These are phyloP conservation scores for Yamadazyma insecticola DNA, from an alignment of 805 yeast species.

Conservation along the genomic window DNA sequence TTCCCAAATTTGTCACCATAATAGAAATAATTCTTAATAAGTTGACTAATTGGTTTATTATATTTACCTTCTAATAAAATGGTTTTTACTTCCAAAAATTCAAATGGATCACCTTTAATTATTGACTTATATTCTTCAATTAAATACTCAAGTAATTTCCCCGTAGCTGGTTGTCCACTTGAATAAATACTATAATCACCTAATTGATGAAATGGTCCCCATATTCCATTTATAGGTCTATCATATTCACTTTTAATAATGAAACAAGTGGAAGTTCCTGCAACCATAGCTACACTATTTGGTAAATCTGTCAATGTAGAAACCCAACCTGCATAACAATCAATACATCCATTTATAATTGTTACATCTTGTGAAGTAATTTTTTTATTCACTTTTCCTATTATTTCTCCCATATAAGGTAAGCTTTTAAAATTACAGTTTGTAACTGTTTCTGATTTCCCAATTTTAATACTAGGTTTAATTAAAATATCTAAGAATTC, in stretches of 20 bases:
- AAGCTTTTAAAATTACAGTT: conserved; percentile 4
- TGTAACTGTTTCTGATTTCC: conserved; percentile 18
- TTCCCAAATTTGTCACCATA: conserved; percentile 59
- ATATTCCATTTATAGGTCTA: conserved; percentile 39
- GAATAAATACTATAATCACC: conserved; percentile 30
- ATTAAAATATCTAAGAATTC: conserved; percentile 18
- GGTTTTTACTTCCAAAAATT: conserved; percentile 18
- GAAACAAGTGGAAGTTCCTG: conserved; percentile 64
- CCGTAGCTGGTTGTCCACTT: conserved; percentile 59
- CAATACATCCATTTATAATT: conserved; percentile 49
- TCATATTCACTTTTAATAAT: conserved; percentile 15
- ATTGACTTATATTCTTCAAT: conserved; percentile 30
- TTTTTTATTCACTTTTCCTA: conserved; percentile 12
- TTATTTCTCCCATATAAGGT: conserved; percentile 14
- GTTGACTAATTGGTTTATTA: conserved; percentile 13
- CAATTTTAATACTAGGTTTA: conserved; percentile 20
- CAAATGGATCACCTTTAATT: conserved; percentile 7
- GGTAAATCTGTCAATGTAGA: conserved; percentile 25
- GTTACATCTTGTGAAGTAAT: conserved; percentile 6
- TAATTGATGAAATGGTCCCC: conserved; percentile 52
- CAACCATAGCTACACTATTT: conserved; percentile 43
- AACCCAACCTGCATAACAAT: conserved; percentile 56
- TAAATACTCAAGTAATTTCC: conserved; percentile 46
- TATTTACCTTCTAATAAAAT: conserved; percentile 14
- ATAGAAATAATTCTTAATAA: conserved; percentile 34